These are phyloP conservation scores for Curvularia eragrostidis DNA, from an alignment of 2,329 filamentous ascomycete genomes.

Conservation along the genomic window DNA sequence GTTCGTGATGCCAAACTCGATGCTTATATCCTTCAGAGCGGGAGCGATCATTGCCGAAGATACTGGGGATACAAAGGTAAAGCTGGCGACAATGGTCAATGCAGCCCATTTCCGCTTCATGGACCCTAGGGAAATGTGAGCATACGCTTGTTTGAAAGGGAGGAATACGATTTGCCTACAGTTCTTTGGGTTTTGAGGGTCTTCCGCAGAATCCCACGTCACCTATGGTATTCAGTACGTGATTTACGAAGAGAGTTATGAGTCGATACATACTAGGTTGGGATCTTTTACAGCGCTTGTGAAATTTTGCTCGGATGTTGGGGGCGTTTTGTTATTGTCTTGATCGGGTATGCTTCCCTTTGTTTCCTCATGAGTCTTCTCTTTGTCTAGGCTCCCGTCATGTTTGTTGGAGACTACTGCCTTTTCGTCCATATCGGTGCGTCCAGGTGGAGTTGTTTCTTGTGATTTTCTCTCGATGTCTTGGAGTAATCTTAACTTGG, in stretches of 20 bases:
- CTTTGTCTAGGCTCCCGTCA: constrained; percentile 5
- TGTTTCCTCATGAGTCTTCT: constrained; percentile 37
- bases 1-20: constrained; percentile 45
- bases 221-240: constrained; percentile 38
- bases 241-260: neutral
- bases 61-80: constrained; percentile 51
- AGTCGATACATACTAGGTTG: constrained; percentile 35
- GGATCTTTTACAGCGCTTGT: constrained; percentile 39
- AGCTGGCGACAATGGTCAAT: constrained; percentile 54
- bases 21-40: constrained; percentile 40
- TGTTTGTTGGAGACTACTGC: constrained; percentile 17
- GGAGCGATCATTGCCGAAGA: constrained; percentile 52
- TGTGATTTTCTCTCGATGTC: neutral
- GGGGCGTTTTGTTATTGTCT: constrained; percentile 37
- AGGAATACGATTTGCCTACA: constrained; percentile 5
- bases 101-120: constrained; percentile 54
- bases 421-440: neutral
- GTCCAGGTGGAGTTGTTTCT: neutral
- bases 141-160: neutral
- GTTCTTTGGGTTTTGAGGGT: constrained; percentile 53
- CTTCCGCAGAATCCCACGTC: constrained; percentile 55
- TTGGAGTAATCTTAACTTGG: neutral
- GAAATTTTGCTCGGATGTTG: constrained; percentile 31
- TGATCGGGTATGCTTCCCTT: constrained; percentile 41
- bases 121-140: constrained; percentile 7